Evolutionary conservation across 192 early-diverging fungal species (phyloP).

Genomic region (Tieghemiomyces parasiticus): DNA sequence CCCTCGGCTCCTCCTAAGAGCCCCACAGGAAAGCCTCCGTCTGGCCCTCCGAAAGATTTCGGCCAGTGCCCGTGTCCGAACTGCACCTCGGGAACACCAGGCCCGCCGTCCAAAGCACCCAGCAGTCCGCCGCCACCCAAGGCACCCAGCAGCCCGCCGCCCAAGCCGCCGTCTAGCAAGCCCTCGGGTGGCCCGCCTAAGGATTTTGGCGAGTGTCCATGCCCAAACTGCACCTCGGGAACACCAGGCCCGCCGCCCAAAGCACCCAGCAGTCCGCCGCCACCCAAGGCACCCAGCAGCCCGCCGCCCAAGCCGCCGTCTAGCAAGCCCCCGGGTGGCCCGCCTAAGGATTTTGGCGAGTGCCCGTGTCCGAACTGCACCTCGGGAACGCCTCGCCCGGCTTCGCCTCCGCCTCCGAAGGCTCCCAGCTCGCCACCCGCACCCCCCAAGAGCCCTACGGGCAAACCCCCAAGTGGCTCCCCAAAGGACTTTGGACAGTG

Average conservation of each 20-base stretch:
- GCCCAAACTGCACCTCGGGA: not conserved
- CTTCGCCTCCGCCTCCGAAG: no score
- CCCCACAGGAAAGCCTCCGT: no score
- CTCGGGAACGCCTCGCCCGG: no score
- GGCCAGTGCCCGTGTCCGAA: not conserved
- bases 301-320: not conserved
- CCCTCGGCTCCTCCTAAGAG: no score
- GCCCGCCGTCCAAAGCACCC: not conserved
- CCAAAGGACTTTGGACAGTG: not conserved
- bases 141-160: not conserved
- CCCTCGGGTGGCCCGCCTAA: not conserved
- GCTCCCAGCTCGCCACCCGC: not conserved
- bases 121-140: not conserved
- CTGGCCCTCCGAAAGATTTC: not conserved
- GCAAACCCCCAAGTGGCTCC: no score
- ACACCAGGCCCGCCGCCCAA: not conserved
- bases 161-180: no score
- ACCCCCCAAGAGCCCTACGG: no score
- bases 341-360: not conserved
- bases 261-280: not conserved
- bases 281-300: not conserved
- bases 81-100: not conserved
- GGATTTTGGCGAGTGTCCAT: not conserved
- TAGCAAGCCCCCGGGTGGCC: not conserved
- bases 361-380: not conserved